Percentiles rank a stretch among this genome's conserved stretches.
Evolutionary conservation across 2,329 filamentous ascomycete species (phyloP).

Genomic region (Ophiocordyceps robertsii): DNA sequence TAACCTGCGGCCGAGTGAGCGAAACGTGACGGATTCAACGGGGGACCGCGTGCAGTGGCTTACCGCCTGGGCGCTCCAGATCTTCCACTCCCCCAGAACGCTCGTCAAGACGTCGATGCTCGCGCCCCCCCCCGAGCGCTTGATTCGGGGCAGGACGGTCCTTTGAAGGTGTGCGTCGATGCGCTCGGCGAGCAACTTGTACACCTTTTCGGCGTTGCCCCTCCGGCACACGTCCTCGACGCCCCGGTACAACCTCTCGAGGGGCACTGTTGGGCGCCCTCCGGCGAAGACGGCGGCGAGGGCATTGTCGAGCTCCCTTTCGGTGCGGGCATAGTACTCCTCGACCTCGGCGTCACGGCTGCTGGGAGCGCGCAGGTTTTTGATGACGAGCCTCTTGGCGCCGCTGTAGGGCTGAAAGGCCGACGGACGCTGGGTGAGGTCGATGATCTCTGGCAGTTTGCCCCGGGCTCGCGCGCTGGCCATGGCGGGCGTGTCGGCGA

Average conservation of each 20-base stretch:
- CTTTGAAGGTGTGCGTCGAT: constrained; percentile 56
- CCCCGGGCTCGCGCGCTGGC: constrained; percentile 23
- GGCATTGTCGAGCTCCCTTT: constrained; percentile 60
- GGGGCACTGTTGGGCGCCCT: constrained; percentile 50
- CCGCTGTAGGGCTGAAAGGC: constrained; percentile 62
- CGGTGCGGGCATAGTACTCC: constrained; percentile 65
- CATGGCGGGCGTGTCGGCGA: constrained; percentile 16
- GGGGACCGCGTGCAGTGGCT: constrained; percentile 10
- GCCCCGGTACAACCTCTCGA: constrained; percentile 79
- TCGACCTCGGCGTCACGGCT: constrained; percentile 47
- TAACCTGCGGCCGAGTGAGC: constrained; percentile 33
- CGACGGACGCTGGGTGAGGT: constrained; percentile 19
- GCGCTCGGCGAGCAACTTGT: constrained; percentile 48
- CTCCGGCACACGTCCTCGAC: constrained; percentile 86
- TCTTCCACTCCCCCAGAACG: constrained; percentile 50
- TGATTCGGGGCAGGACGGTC: constrained; percentile 42
- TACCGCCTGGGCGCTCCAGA: constrained; percentile 69
- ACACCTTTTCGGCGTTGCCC: constrained; percentile 56
- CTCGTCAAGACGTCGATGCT: constrained; percentile 50
- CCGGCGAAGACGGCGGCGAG: constrained; percentile 60
- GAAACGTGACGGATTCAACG: not conserved
- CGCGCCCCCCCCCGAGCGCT: constrained; percentile 32
- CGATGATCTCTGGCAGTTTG: constrained; percentile 24
- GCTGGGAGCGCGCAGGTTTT: constrained; percentile 65
- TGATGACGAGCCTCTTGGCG: constrained; percentile 80